phyloP scores from a whole-genome alignment of 2,329 filamentous ascomycete species.

The Fusarium buxicola region DNA sequence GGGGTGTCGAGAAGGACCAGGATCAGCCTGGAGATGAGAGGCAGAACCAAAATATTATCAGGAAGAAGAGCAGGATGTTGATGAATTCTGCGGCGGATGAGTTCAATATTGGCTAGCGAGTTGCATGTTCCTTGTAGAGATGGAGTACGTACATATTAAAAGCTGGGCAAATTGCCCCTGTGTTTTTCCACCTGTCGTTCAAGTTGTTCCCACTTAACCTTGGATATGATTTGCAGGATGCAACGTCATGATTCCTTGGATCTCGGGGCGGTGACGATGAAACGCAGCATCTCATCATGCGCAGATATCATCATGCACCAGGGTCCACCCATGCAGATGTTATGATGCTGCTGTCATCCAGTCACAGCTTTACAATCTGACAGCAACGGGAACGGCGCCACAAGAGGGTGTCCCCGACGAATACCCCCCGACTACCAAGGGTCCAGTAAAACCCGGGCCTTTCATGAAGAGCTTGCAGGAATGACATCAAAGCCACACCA shows the following conservation, averaged over 20 bases:
- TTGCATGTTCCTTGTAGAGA: conserved; percentile 29
- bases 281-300: conserved; percentile 14
- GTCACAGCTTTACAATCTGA: conserved; percentile 31
- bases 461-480: too few species aligned
- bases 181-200: conserved; percentile 16
- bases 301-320: conserved; percentile 13
- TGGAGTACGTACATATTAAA: conserved; percentile 35
- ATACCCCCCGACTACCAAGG: conserved; percentile 13
- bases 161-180: conserved; percentile 24
- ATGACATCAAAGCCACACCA: conserved; percentile 26
- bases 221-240: not conserved
- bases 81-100: conserved; percentile 73
- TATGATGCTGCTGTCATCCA: conserved; percentile 19
- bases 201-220: conserved; percentile 4
- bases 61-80: conserved; percentile 73
- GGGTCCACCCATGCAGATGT: conserved; percentile 10
- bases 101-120: conserved; percentile 72
- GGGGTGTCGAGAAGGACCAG: conserved; percentile 50
- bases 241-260: conserved; percentile 25
- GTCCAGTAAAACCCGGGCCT: conserved; percentile 11
- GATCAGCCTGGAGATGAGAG: conserved; percentile 52
- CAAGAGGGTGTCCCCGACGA: conserved; percentile 16
- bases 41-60: conserved; percentile 59
- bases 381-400: conserved; percentile 24
- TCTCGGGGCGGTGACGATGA: conserved; percentile 19